A percentile compares a stretch with the other conserved stretches of the same genome.
Evolutionary conservation across 2,329 filamentous ascomycete genomes (phyloP).

Genomic region (Aphanocladium album): DNA sequence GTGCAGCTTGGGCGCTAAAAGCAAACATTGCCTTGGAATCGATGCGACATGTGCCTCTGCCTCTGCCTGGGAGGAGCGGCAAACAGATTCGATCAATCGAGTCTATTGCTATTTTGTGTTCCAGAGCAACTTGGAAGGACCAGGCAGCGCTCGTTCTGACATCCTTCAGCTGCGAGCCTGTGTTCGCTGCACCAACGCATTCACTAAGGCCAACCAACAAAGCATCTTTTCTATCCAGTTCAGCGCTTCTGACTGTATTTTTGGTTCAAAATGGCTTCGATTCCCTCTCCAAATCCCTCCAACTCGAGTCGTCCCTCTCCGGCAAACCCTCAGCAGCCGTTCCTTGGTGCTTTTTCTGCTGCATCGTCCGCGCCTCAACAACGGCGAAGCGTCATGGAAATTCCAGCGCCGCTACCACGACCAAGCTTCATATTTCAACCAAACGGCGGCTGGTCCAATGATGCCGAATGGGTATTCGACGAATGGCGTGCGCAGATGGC

Average conservation of each 20-base stretch:
- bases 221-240: not conserved
- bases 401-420: not conserved
- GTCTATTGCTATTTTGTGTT: not conserved
- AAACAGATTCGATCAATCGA: not conserved
- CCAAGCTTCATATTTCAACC: not conserved
- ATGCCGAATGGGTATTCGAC: not conserved
- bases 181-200: too few relatives aligned
- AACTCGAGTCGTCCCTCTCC: not conserved
- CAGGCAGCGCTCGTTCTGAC: too few relatives aligned
- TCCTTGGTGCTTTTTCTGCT: not conserved
- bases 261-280: not conserved
- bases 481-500: not conserved
- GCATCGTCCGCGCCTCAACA: not conserved
- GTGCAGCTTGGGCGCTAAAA: not conserved
- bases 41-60: not conserved
- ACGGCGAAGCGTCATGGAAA: not conserved
- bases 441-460: not conserved
- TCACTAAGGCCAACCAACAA: not conserved
- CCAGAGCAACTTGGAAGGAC: too few relatives aligned
- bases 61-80: too few relatives aligned
- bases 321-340: not conserved
- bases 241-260: not conserved
- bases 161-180: too few relatives aligned
- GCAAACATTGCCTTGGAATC: not conserved
- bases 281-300: not conserved